Evolutionary conservation across 1,284 basidiomycete species (phyloP).

Genomic region (Coniferiporia weirii): DNA sequence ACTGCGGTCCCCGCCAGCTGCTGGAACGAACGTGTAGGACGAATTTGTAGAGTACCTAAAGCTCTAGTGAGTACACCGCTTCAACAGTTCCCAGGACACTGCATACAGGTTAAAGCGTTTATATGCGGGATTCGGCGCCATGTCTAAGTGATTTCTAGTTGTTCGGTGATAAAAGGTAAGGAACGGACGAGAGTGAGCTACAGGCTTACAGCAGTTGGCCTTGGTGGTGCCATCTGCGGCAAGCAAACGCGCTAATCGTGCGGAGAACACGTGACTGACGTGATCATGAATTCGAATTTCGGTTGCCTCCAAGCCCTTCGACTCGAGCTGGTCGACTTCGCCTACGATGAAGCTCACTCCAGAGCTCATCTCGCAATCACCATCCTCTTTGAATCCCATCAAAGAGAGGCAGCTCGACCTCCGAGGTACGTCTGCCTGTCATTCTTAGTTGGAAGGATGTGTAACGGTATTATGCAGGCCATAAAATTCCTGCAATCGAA

Average conservation of each 20-base stretch:
- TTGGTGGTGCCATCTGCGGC: neutral
- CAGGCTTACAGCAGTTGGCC: neutral
- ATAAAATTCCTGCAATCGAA: conserved; percentile 98
- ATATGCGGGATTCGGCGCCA: conserved; percentile 46
- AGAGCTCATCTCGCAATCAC: conserved; percentile 77
- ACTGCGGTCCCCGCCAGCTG: conserved; percentile 55
- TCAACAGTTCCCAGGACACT: neutral
- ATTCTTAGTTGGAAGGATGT: conserved; percentile 1
- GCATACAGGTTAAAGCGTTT: conserved; percentile 64
- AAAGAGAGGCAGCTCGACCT: conserved; percentile 96
- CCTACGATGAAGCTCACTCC: conserved; percentile 84
- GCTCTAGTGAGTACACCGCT: neutral
- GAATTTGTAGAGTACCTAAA: conserved; percentile 10
- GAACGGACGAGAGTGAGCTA: conserved; percentile 16
- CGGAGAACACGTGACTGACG: conserved; percentile 64
- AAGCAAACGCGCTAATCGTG: conserved; percentile 28
- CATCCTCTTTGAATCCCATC: conserved; percentile 80
- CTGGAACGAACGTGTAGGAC: conserved; percentile 70
- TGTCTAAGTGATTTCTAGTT: neutral
- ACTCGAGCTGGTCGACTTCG: conserved; percentile 15
- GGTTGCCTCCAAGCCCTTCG: conserved; percentile 10
- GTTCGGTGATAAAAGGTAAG: neutral
- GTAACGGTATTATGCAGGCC: conserved; percentile 46
- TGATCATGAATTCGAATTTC: conserved; percentile 13
- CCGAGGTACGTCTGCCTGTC: conserved; percentile 58